These are phyloP conservation scores for Firmiana major DNA, from an alignment of 345 rosid species.

Conservation along the genomic window DNA sequence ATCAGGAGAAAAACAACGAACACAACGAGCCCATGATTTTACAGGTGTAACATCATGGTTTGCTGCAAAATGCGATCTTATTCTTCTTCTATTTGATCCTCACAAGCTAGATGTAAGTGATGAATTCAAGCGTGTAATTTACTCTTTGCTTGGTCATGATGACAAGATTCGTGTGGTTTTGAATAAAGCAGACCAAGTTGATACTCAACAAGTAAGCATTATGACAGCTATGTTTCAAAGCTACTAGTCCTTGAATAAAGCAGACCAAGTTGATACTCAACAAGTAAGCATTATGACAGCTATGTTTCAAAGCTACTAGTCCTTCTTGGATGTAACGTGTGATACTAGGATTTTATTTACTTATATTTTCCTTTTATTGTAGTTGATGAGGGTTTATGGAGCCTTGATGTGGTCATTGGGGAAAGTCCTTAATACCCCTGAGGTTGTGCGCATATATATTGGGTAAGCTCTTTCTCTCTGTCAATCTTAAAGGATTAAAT, in stretches of 20 bases:
- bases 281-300: slow-evolving; percentile 44
- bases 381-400: slow-evolving; percentile 99
- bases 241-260: slow-evolving; percentile 51
- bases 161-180: slow-evolving; percentile 95
- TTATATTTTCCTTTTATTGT: slow-evolving; percentile 17
- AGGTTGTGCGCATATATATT: slow-evolving; percentile 86
- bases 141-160: slow-evolving; percentile 89
- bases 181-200: slow-evolving; percentile 94
- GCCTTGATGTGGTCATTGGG: slow-evolving; percentile 99
- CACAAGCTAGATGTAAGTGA: slow-evolving; percentile 93
- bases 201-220: slow-evolving; percentile 74
- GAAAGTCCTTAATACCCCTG: slow-evolving; percentile 92
- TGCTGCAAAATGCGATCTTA: slow-evolving; percentile 95
- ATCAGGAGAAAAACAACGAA: slow-evolving; percentile 89
- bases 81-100: slow-evolving; percentile 92
- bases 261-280: slow-evolving; percentile 93
- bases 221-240: background rate
- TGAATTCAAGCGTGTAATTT: slow-evolving; percentile 94
- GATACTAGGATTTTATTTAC: slow-evolving; percentile 2
- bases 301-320: background rate
- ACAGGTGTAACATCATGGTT: slow-evolving; percentile 96
- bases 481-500: background rate
- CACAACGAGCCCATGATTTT: slow-evolving; percentile 83
- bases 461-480: slow-evolving; percentile 45
- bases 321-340: slow-evolving; percentile 12